A percentile compares a stretch with the other conserved stretches of the same genome.
Conservation (phyloP, 345 rosid genomes). For the Camelina laxa region DNA sequence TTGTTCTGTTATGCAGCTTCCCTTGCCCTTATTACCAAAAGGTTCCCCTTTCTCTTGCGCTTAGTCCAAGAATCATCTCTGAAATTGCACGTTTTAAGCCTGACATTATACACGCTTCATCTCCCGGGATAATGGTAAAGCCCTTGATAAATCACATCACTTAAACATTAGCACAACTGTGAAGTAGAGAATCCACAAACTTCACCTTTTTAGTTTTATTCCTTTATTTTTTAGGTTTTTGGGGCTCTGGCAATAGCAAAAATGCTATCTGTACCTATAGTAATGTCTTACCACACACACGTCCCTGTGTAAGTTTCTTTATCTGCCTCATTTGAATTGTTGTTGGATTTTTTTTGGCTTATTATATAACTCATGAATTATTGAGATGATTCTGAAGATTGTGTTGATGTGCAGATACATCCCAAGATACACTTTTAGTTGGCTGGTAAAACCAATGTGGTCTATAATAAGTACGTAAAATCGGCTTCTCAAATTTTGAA, state of each 20-base stretch:
- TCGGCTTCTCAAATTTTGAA: background rate
- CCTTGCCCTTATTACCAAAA: slow-evolving; percentile 96
- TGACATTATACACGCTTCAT: slow-evolving; percentile 98
- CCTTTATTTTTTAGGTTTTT: slow-evolving; percentile 64
- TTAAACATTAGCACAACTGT: background rate
- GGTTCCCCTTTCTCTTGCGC: slow-evolving; percentile 94
- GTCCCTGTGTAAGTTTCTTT: slow-evolving; percentile 91
- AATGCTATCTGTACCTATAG: slow-evolving; percentile 87
- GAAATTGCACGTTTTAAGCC: slow-evolving; percentile 97
- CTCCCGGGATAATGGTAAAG: slow-evolving; percentile 94
- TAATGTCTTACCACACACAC: slow-evolving; percentile 99
- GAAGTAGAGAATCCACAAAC: background rate
- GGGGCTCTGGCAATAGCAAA: slow-evolving; percentile 93
- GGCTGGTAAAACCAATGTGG: slow-evolving; percentile 99
- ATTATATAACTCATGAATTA: background rate
- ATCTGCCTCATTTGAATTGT: slow-evolving; percentile 2
- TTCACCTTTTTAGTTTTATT: slow-evolving; percentile 19
- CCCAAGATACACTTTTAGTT: slow-evolving; percentile 95
- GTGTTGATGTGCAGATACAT: slow-evolving; percentile 68
- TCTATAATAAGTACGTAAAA: slow-evolving; percentile 75
- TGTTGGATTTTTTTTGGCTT: background rate
- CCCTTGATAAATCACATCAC: slow-evolving; percentile 13
- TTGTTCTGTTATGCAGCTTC: slow-evolving; percentile 58
- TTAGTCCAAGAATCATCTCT: slow-evolving; percentile 96
- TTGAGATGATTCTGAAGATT: slow-evolving; percentile 19